Evolutionary conservation across 306 rosid species (phyloP), one percentile per base, ranked within the genome.

Genomic region (Casuarina equisetifolia): DNA sequence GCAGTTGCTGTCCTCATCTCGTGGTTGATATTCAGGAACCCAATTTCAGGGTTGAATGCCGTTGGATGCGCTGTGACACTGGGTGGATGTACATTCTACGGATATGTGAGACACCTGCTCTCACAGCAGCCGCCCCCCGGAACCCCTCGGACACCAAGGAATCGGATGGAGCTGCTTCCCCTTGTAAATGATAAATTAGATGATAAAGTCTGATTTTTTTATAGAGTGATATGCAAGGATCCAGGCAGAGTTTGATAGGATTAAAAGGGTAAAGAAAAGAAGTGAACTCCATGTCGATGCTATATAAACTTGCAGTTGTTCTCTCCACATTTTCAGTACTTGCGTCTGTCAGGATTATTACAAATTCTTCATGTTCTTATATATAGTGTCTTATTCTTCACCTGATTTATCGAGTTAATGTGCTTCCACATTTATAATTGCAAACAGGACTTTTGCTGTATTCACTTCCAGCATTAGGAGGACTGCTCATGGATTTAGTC

Each of bases 1-100:
- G 98, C 98, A 5, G 97, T 88, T 59, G 98, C 97, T 40, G 98
- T 95, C 69, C 98, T 95, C 63, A 85, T 92, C 82, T 95, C 98
- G 16, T 95, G 98, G 98, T 69, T 77, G 87, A 92, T 95, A 89
- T 95, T 95, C 82, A 79, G 85, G 80, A 95, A 95, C 87, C 98
- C 98, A 8, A 95, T 95, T 62, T 92, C 98, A 16, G 75, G 77
- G 35, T 17, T 92, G 75, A 95, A 95, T 58, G 91, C 88, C 0
- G 86, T 91, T 76, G 98, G 98, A 54, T 95, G 98, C 84, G 97
- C 77, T 17, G 74, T 95, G 52, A 95, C 98, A 19, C 97, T 95
- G 63, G 80, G 90, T 82, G 98, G 98, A 59, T 95, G 97, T 78
- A 91, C 95, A 78, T 95, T 95, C 89, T 95, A 95, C 48, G 98